phyloP scores from a whole-genome alignment of 1,139 yeast species.

The Spathaspora sp. region DNA sequence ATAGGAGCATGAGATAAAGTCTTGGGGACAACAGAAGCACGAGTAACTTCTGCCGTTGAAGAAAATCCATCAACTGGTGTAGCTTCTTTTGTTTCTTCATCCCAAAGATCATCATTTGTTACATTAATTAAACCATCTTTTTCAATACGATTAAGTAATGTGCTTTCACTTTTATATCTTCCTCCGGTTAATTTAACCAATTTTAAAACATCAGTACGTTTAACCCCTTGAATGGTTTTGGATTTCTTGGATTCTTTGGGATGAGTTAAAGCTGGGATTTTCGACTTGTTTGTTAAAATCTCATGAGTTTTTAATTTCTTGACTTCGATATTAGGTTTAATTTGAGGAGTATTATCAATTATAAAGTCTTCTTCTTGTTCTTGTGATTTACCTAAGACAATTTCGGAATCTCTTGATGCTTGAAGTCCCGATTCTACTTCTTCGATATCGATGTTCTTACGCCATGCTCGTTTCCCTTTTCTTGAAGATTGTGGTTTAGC shows the following conservation, averaged over 20 bases:
- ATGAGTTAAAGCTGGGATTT: constrained; percentile 62
- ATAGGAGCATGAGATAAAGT: constrained; percentile 60
- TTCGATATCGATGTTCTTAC: constrained; percentile 85
- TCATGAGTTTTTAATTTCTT: constrained; percentile 69
- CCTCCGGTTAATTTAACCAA: constrained; percentile 87
- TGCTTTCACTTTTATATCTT: constrained; percentile 57
- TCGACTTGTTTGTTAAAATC: constrained; percentile 74
- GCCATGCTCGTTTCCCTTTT: constrained; percentile 94
- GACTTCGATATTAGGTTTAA: constrained; percentile 15
- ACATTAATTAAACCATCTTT: constrained; percentile 62
- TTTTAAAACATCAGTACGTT: constrained; percentile 63
- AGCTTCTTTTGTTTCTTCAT: constrained; percentile 31
- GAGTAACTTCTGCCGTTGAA: constrained; percentile 49
- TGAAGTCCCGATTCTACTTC: constrained; percentile 76
- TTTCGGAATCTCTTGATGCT: constrained; percentile 63
- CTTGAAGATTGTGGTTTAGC: constrained; percentile 61
- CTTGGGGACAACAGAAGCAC: constrained; percentile 52
- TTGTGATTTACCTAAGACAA: constrained; percentile 57
- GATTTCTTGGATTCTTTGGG: constrained; percentile 29
- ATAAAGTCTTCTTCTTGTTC: constrained; percentile 53
- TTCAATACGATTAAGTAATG: constrained; percentile 51
- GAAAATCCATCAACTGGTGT: constrained; percentile 37
- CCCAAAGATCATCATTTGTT: constrained; percentile 69
- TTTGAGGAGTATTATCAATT: constrained; percentile 55
- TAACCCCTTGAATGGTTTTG: constrained; percentile 60